Percentiles rank a stretch among this genome's conserved stretches.
phyloP scores from a whole-genome alignment of 345 rosid genomes.

The Raphanus raphanistrum region DNA sequence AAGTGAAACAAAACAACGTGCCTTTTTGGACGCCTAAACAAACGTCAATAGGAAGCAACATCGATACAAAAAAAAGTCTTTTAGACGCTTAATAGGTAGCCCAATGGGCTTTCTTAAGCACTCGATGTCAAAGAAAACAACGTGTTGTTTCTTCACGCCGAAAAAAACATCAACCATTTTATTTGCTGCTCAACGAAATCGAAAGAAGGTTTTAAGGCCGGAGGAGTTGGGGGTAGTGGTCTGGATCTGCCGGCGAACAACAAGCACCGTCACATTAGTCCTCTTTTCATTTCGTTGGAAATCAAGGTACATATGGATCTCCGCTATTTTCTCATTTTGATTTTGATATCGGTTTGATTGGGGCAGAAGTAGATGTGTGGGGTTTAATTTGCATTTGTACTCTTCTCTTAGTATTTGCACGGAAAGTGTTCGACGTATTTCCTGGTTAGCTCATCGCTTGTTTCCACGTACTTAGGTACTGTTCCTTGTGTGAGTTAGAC shows the following conservation, averaged over 20 bases:
- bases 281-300: background rate
- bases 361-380: background rate
- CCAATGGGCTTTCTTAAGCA: constrained; percentile 15
- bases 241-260: constrained; percentile 33
- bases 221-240: background rate
- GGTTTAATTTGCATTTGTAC: background rate
- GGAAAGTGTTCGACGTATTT: constrained; percentile 31
- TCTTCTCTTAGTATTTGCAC: constrained; percentile 6
- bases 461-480: background rate
- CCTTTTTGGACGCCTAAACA: background rate
- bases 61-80: too few species aligned
- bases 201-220: constrained; percentile 11
- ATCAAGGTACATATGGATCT: background rate
- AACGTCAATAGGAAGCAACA: background rate
- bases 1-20: background rate
- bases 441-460: background rate
- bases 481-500: background rate
- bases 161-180: constrained; percentile 24
- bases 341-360: background rate
- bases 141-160: constrained; percentile 1
- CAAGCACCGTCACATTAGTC: background rate
- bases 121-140: background rate
- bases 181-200: background rate
- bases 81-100: background rate
- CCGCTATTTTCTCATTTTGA: constrained; percentile 1